A percentile compares a stretch with the other conserved stretches of the same genome.
Evolutionary conservation across 225 moss, liverwort and hornwort species (phyloP).

Genomic region (Straminergon stramineum): DNA sequence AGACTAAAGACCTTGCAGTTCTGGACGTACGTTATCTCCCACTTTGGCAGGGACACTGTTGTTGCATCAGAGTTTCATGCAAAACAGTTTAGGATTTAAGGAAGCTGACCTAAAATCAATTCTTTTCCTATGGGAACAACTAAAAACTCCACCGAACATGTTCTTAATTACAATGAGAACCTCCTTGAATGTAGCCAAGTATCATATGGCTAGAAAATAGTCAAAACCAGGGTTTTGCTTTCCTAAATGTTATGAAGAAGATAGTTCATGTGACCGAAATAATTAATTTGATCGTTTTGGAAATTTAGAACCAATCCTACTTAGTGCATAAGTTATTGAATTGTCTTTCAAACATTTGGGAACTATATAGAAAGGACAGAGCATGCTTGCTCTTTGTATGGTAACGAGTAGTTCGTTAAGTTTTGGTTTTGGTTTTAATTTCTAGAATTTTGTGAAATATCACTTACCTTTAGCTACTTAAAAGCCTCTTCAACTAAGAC

Average conservation of each 20-base stretch:
- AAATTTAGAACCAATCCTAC: background rate
- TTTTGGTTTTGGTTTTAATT: background rate
- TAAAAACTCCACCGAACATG: background rate
- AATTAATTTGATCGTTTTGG: background rate
- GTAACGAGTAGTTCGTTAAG: background rate
- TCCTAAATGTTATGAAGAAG: background rate
- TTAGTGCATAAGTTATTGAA: background rate
- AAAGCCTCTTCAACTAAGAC: background rate
- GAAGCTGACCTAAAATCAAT: background rate
- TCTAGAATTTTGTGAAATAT: background rate
- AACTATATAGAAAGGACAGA: background rate
- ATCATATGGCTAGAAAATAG: background rate
- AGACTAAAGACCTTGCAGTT: constrained; percentile 63
- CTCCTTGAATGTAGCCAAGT: background rate
- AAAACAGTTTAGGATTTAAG: background rate
- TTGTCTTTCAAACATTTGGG: background rate
- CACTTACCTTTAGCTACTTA: background rate
- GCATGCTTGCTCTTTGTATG: background rate
- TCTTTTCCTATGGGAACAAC: background rate
- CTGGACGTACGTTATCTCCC: constrained; percentile 32
- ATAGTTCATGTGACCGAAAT: background rate
- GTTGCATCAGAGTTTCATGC: background rate
- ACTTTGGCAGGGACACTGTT: background rate
- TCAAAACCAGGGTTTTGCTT: background rate
- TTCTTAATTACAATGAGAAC: background rate